Conservation (phyloP, 2,329 filamentous ascomycete genomes). For the Proliferodiscus dingleyae region DNA sequence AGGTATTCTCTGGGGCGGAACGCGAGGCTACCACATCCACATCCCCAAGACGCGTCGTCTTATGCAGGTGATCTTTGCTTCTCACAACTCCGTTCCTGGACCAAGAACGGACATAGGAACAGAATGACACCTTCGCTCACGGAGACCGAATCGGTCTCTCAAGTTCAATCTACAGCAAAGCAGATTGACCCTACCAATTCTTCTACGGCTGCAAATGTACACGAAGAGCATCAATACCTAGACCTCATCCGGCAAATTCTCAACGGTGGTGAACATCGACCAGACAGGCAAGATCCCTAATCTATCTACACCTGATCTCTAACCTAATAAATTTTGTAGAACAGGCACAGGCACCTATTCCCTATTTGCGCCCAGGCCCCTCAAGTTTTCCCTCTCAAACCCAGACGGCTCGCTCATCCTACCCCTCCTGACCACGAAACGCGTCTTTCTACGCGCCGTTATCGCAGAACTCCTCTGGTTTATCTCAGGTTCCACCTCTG, state of each 20-base stretch:
- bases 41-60: constrained; percentile 5
- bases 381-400: constrained; percentile 79
- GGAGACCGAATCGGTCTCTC: constrained; percentile 11
- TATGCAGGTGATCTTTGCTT: no score
- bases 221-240: constrained; percentile 94
- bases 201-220: constrained; percentile 29
- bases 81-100: neutral
- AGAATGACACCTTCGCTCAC: constrained; percentile 20
- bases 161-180: constrained; percentile 2
- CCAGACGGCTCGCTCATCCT: constrained; percentile 58
- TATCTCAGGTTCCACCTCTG: constrained; percentile 77
- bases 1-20: no score
- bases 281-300: constrained; percentile 60
- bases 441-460: constrained; percentile 87
- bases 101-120: neutral
- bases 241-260: constrained; percentile 84
- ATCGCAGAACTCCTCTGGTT: constrained; percentile 96
- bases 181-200: neutral
- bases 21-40: constrained; percentile 7
- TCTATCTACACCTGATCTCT: neutral
- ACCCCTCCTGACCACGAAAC: constrained; percentile 93
- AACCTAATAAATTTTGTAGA: constrained; percentile 38
- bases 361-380: constrained; percentile 78
- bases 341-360: constrained; percentile 92
- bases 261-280: constrained; percentile 75